A percentile compares a stretch with the other conserved stretches of the same genome.
phyloP scores from a whole-genome alignment of 2,329 filamentous ascomycete genomes.

The Karstenula rhodostoma region DNA sequence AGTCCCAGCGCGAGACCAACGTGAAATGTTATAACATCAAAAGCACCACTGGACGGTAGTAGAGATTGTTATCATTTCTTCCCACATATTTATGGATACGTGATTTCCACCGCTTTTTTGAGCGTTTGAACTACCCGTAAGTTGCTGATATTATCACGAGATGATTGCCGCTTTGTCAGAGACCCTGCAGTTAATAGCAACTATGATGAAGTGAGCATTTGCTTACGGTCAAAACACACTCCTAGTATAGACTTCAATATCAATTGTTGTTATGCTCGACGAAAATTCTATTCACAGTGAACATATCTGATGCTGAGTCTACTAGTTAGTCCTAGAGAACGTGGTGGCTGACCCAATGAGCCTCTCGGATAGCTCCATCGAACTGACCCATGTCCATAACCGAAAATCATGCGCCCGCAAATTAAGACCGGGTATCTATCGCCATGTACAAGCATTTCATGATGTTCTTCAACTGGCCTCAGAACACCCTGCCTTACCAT shows the following conservation, averaged over 20 bases:
- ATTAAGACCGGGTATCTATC: neutral
- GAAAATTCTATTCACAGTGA: too few relatives aligned
- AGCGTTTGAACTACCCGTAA: neutral
- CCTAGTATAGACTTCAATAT: neutral
- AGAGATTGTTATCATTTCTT: too few relatives aligned
- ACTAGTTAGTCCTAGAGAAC: too few relatives aligned
- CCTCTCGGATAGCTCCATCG: too few relatives aligned
- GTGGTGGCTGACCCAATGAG: too few relatives aligned
- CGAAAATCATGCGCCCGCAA: neutral
- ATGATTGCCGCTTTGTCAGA: neutral
- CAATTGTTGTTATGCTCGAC: too few relatives aligned
- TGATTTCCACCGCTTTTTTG: too few relatives aligned
- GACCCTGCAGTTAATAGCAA: neutral
- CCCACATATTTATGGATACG: too few relatives aligned
- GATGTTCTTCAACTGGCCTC: neutral
- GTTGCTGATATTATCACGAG: neutral
- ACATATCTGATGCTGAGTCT: too few relatives aligned
- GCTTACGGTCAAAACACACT: neutral
- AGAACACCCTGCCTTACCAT: neutral
- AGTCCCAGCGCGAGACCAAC: slow-evolving; percentile 37
- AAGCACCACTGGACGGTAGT: too few relatives aligned
- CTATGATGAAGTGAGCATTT: neutral
- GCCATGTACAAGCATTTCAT: neutral
- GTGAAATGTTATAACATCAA: slow-evolving; percentile 13
- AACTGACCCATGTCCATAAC: neutral